Percentiles rank a stretch among this genome's conserved stretches.
Conservation (phyloP, 768 basidiomycete genomes). For the Coprinopsis marcescibilis region DNA sequence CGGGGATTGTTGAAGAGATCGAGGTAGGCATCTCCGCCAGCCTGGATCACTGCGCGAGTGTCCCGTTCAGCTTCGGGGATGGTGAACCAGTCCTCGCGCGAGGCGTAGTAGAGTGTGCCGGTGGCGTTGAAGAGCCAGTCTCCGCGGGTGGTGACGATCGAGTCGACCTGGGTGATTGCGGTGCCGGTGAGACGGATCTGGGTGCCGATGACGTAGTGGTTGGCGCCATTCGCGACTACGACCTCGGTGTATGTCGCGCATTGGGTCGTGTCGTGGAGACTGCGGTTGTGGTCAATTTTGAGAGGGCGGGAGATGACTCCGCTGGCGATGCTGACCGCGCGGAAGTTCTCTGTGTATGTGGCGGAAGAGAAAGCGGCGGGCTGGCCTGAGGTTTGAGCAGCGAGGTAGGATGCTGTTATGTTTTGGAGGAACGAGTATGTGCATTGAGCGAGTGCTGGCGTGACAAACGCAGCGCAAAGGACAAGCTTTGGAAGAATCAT, state of each 20-base stretch:
- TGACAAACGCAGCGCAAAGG: background rate
- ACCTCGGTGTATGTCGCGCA: conserved; percentile 10
- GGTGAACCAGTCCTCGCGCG: conserved; percentile 6
- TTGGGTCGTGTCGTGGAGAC: conserved; percentile 9
- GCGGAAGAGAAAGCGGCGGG: background rate
- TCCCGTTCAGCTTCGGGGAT: conserved; percentile 6
- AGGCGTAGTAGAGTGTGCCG: conserved; percentile 5
- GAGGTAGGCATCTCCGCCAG: conserved; percentile 9
- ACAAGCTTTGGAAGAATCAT: background rate
- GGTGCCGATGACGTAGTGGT: conserved; percentile 11
- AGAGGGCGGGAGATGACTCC: conserved; percentile 5
- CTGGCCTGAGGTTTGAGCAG: background rate
- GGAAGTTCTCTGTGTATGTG: conserved; percentile 9
- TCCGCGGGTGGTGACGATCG: conserved; percentile 8
- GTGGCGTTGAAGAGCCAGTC: conserved; percentile 13
- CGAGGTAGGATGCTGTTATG: background rate
- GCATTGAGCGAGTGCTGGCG: conserved; percentile 3
- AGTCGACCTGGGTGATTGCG: conserved; percentile 1
- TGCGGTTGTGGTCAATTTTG: conserved; percentile 3
- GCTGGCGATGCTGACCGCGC: background rate
- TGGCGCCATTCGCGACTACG: conserved; percentile 7
- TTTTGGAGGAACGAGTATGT: conserved; percentile 5
- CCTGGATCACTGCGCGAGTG: conserved; percentile 2
- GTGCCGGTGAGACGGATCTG: conserved; percentile 5
- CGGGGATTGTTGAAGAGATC: conserved; percentile 9